Percentiles rank a stretch among this genome's conserved stretches.
These are phyloP conservation scores for Parascedosporium putredinis DNA, from an alignment of 2,329 filamentous ascomycete species.

Conservation along the genomic window DNA sequence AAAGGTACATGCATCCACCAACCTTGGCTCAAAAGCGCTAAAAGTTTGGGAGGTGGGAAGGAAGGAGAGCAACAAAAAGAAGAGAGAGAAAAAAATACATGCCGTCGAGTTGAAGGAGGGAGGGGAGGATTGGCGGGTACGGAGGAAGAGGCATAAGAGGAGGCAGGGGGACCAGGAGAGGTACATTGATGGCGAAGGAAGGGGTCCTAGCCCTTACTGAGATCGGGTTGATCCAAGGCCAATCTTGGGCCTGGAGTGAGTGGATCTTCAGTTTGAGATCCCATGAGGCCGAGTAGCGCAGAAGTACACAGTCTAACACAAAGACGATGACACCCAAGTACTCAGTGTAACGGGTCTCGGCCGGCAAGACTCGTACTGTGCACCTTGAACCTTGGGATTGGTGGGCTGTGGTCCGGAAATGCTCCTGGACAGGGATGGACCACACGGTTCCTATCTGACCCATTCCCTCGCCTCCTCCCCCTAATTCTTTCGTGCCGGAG, in stretches of 20 bases:
- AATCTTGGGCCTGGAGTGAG: no score
- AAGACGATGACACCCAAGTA: no score
- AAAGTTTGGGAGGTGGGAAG: no score
- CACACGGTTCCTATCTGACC: no score
- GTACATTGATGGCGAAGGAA: background rate
- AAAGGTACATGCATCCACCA: background rate
- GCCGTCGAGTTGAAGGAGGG: background rate
- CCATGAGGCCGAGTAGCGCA: no score
- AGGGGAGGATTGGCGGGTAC: background rate
- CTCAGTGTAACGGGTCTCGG: no score
- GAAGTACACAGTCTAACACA: no score
- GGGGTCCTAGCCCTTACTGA: no score
- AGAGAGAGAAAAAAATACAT: background rate
- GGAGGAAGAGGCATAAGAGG: background rate
- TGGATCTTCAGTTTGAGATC: no score
- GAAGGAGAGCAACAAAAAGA: background rate
- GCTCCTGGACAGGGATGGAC: background rate
- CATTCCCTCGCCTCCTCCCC: no score
- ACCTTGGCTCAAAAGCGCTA: no score
- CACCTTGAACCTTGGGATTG: background rate
- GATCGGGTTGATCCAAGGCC: no score
- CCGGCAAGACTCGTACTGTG: background rate
- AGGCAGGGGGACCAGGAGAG: background rate
- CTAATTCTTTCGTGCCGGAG: background rate
- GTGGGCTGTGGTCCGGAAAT: background rate